These are phyloP conservation scores for Wallacemonas sp. DNA, from an alignment of 208 protist genomes.

Conservation along the genomic window DNA sequence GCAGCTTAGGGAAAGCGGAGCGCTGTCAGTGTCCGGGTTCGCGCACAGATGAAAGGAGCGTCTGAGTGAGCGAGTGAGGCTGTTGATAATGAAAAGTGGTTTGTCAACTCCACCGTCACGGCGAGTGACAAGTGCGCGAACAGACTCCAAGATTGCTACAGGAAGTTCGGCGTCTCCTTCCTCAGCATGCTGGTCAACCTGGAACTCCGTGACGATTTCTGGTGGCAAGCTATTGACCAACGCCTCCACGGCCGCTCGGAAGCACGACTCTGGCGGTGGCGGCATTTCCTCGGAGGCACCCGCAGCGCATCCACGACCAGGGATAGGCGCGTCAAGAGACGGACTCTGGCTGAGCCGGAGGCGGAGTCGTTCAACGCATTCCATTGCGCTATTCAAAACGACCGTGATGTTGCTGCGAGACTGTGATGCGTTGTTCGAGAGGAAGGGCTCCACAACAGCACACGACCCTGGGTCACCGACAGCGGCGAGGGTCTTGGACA, in stretches of 20 bases:
- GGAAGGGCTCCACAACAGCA: neutral
- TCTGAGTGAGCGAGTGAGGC: slow-evolving; percentile 8
- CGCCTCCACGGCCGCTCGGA: neutral
- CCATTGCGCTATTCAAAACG: neutral
- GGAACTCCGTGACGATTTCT: slow-evolving; percentile 2
- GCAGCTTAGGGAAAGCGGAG: neutral
- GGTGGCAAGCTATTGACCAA: neutral
- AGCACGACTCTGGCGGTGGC: neutral
- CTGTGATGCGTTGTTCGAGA: neutral
- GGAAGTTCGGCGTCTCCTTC: neutral
- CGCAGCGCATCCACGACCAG: neutral
- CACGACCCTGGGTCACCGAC: neutral
- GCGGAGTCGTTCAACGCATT: neutral
- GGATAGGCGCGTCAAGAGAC: neutral
- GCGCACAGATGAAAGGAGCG: slow-evolving; percentile 3
- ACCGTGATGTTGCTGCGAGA: slow-evolving; percentile 2
- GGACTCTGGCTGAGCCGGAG: neutral
- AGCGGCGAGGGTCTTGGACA: neutral
- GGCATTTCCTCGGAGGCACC: neutral
- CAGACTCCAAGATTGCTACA: neutral
- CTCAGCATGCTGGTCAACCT: neutral
- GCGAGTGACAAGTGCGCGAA: neutral
- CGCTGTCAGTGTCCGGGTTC: neutral
- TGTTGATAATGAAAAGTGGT: slow-evolving; percentile 16
- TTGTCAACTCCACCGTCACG: slow-evolving; percentile 9